Percentiles rank a stretch among this genome's conserved stretches.
Conservation (phyloP, 495 filamentous ascomycete species). For the Podospora comata region DNA sequence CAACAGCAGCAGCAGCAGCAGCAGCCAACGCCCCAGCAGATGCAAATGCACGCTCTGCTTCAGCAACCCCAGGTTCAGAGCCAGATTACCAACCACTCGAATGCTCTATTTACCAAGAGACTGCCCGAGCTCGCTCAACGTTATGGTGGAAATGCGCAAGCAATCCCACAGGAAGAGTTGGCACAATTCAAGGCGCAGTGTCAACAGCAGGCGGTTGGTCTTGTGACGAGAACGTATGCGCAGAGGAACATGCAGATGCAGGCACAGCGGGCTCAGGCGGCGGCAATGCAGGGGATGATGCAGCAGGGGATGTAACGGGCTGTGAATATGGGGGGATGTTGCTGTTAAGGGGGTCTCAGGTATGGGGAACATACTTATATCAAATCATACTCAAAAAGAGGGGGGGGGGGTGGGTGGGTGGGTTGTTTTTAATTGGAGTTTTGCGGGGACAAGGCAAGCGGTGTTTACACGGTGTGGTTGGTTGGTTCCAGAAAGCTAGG, state of each 20-base stretch:
- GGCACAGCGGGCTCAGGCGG: background rate
- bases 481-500: background rate
- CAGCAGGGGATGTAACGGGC: background rate
- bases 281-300: background rate
- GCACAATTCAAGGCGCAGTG: background rate
- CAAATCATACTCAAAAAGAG: too few relatives aligned
- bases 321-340: background rate
- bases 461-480: background rate
- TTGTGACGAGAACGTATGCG: background rate
- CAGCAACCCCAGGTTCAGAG: background rate
- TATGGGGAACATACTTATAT: background rate
- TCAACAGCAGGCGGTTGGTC: background rate
- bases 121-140: background rate
- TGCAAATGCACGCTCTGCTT: slow-evolving; percentile 23
- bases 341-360: background rate
- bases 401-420: too few relatives aligned
- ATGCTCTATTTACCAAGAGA: background rate
- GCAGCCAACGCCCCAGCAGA: slow-evolving; percentile 34
- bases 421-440: background rate
- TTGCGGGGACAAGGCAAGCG: background rate
- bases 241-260: background rate
- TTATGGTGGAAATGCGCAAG: background rate
- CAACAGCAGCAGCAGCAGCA: slow-evolving; percentile 34
- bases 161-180: background rate
- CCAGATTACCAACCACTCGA: background rate